These are phyloP conservation scores for Phytophthora citrophthora DNA, from an alignment of 352 stramenopile genomes.

Conservation along the genomic window DNA sequence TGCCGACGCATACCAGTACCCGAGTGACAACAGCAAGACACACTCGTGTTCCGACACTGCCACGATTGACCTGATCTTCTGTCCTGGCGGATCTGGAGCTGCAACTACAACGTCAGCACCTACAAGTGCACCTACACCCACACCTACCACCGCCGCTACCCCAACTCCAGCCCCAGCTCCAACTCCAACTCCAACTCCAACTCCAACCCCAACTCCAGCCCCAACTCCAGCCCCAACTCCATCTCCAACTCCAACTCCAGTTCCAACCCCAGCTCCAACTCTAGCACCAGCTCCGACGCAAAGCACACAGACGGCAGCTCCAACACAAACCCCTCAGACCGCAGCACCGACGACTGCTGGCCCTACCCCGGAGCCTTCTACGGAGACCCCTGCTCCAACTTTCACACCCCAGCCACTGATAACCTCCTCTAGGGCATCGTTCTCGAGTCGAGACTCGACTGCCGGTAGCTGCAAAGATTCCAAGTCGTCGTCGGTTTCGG, in stretches of 20 bases:
- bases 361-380: conserved; percentile 19
- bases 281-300: conserved; percentile 1
- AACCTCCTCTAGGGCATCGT: not conserved
- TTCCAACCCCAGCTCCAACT: conserved; percentile 4
- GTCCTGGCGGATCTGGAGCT: conserved; percentile 36
- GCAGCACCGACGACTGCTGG: conserved; percentile 5
- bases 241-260: not conserved
- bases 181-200: conserved; percentile 1
- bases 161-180: not conserved
- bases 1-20: conserved; percentile 63
- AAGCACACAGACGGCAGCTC: not conserved
- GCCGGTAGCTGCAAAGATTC: conserved; percentile 13
- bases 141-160: not conserved
- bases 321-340: conserved; percentile 1
- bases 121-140: not conserved
- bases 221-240: not conserved
- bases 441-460: not conserved
- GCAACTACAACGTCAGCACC: conserved; percentile 3
- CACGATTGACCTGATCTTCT: conserved; percentile 66
- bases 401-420: not conserved
- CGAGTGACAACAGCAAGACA: conserved; percentile 56
- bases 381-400: conserved; percentile 11
- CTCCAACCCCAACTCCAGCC: not conserved
- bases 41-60: conserved; percentile 51
- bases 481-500: conserved; percentile 15